These are phyloP conservation scores for Beauveria medogensis DNA, from an alignment of 2,329 filamentous ascomycete genomes.

Conservation along the genomic window DNA sequence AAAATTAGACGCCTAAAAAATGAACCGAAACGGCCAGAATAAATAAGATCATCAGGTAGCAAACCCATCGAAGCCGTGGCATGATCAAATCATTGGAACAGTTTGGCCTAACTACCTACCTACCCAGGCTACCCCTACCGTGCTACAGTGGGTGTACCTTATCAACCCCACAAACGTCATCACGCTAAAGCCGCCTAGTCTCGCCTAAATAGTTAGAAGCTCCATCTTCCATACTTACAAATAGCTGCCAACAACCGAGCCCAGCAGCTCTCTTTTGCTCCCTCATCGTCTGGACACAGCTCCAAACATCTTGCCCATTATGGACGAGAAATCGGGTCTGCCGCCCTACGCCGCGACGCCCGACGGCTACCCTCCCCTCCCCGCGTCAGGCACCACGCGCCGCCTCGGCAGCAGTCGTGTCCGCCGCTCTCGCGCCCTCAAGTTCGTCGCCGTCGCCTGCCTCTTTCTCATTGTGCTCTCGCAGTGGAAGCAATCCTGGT, in stretches of 20 bases:
- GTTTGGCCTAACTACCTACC: too few species aligned
- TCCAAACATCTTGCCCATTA: neutral
- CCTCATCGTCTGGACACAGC: neutral
- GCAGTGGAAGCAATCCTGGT: conserved; percentile 37
- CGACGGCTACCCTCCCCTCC: conserved; percentile 15
- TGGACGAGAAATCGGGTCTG: conserved; percentile 13
- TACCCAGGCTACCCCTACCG: too few species aligned
- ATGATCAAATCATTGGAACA: too few species aligned
- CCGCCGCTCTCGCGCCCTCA: conserved; percentile 36
- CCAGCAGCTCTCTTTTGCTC: neutral
- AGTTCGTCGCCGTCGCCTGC: conserved; percentile 36
- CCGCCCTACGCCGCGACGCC: conserved; percentile 8
- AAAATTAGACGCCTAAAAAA: neutral
- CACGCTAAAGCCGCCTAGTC: neutral
- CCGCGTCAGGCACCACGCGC: conserved; percentile 13
- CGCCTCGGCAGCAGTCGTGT: conserved; percentile 16
- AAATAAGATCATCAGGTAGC: too few species aligned
- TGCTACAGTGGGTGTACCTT: neutral
- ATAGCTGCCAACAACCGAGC: too few species aligned
- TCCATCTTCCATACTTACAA: neutral
- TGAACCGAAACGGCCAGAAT: too few species aligned
- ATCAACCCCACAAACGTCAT: conserved; percentile 1
- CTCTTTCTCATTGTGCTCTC: conserved; percentile 44
- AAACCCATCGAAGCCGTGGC: neutral
- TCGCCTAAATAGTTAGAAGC: neutral